phyloP scores from a whole-genome alignment of 768 basidiomycete species.

The Tephrocybe rancida region DNA sequence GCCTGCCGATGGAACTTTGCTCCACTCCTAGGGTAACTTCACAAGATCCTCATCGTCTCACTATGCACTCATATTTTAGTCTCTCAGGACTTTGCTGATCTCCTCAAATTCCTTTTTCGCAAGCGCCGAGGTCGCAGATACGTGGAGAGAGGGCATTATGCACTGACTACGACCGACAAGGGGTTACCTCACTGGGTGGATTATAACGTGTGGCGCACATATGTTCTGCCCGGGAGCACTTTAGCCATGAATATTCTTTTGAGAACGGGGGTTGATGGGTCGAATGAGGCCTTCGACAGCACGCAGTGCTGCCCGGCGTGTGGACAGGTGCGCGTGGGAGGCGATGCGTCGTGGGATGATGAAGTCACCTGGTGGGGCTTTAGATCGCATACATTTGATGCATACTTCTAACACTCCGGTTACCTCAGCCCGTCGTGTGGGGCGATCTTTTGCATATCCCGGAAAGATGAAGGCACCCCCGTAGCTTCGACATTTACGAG shows the following conservation, averaged over 20 bases:
- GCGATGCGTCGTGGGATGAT: not conserved
- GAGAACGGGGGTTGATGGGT: not conserved
- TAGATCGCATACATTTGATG: not conserved
- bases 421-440: not conserved
- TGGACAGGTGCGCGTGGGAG: not conserved
- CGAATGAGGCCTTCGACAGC: not conserved
- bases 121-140: constrained; percentile 7
- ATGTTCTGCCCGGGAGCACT: constrained; percentile 5
- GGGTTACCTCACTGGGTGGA: not conserved
- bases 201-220: not conserved
- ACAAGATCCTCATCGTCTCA: not conserved
- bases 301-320: constrained; percentile 8
- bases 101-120: constrained; percentile 10
- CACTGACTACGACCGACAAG: not conserved
- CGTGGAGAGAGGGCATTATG: constrained; percentile 8
- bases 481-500: no score
- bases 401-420: not conserved
- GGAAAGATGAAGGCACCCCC: not conserved
- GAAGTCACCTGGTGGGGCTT: constrained; percentile 8
- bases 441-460: not conserved
- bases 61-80: not conserved
- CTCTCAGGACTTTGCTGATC: constrained; percentile 11
- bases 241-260: constrained; percentile 13
- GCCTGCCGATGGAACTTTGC: constrained; percentile 13
- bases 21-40: not conserved